These are phyloP conservation scores for Lentinula raphanica DNA, from an alignment of 768 basidiomycete species.

Conservation along the genomic window DNA sequence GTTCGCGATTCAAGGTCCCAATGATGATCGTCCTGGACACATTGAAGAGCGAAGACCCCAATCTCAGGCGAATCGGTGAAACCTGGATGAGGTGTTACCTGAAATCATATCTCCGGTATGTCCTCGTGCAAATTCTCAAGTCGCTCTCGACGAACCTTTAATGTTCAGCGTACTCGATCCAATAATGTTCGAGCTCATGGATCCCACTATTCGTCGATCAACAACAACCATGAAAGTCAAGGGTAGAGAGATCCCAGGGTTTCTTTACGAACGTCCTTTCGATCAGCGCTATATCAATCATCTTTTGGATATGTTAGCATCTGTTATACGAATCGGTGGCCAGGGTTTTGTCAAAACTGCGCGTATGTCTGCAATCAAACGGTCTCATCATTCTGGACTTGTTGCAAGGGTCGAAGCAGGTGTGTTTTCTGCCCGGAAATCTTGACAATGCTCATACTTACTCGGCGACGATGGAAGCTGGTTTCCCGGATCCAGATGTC, in stretches of 20 bases:
- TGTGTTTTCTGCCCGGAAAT: slow-evolving; percentile 22
- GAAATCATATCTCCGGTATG: slow-evolving; percentile 84
- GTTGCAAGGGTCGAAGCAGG: slow-evolving; percentile 56
- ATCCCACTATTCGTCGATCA: slow-evolving; percentile 57
- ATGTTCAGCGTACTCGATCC: slow-evolving; percentile 79
- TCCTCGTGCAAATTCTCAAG: background rate
- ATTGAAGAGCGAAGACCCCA: slow-evolving; percentile 70
- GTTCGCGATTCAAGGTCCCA: slow-evolving; percentile 77
- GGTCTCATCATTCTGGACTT: slow-evolving; percentile 61
- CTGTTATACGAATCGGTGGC: slow-evolving; percentile 81
- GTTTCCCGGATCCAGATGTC: slow-evolving; percentile 44
- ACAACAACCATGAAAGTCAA: slow-evolving; percentile 46
- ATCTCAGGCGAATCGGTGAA: slow-evolving; percentile 74
- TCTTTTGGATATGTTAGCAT: slow-evolving; percentile 70
- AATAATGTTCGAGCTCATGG: slow-evolving; percentile 69
- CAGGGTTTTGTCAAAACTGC: slow-evolving; percentile 81
- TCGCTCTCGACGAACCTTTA: background rate
- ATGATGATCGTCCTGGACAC: slow-evolving; percentile 86
- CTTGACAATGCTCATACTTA: slow-evolving; percentile 2
- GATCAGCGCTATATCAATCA: slow-evolving; percentile 73
- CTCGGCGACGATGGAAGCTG: slow-evolving; percentile 17
- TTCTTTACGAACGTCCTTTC: slow-evolving; percentile 66
- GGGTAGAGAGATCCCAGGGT: slow-evolving; percentile 63
- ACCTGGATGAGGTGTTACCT: slow-evolving; percentile 97
- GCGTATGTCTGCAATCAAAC: slow-evolving; percentile 54